Evolutionary conservation across 2,329 filamentous ascomycete genomes (phyloP).

Genomic region (Westerdykella aurantiaca): DNA sequence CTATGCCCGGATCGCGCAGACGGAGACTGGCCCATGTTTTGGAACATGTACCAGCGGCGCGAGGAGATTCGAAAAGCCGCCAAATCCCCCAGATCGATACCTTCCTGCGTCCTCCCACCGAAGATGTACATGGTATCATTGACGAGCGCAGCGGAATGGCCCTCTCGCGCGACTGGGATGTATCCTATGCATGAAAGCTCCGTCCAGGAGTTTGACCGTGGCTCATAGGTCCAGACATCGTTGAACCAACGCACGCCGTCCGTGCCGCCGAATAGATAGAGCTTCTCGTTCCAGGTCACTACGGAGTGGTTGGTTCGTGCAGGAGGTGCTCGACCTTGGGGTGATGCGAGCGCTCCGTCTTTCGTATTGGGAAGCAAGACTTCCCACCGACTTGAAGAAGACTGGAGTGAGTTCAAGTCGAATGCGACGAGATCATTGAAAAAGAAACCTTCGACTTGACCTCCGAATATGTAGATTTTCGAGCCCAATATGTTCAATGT

Average conservation of each 20-base stretch:
- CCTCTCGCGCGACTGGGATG: slow-evolving; percentile 88
- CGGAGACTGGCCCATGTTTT: slow-evolving; percentile 97
- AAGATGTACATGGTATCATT: slow-evolving; percentile 99
- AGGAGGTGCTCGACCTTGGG: slow-evolving; percentile 52
- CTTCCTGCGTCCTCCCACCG: slow-evolving; percentile 90
- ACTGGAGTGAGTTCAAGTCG: slow-evolving; percentile 90
- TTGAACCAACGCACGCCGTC: slow-evolving; percentile 98
- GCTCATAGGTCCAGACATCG: slow-evolving; percentile 96
- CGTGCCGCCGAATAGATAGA: slow-evolving; percentile 96
- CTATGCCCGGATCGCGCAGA: slow-evolving; percentile 92
- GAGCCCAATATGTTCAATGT: slow-evolving; percentile 94
- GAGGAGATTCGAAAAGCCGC: slow-evolving; percentile 79
- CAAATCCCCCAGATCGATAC: slow-evolving; percentile 84
- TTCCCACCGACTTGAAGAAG: slow-evolving; percentile 88
- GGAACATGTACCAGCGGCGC: slow-evolving; percentile 96
- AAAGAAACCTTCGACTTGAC: slow-evolving; percentile 94
- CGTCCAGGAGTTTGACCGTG: slow-evolving; percentile 72
- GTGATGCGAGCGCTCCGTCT: slow-evolving; percentile 39
- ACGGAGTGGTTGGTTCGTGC: slow-evolving; percentile 92
- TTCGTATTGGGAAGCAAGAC: slow-evolving; percentile 75
- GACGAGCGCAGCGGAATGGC: slow-evolving; percentile 86
- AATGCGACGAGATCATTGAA: slow-evolving; percentile 97
- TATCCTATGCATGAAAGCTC: slow-evolving; percentile 96
- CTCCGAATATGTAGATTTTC: slow-evolving; percentile 95
- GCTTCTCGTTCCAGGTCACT: slow-evolving; percentile 84